Evolutionary conservation across 805 yeast genomes (phyloP), one percentile per base, ranked within the genome.

Genomic region (Kluyveromyces starmeri): DNA sequence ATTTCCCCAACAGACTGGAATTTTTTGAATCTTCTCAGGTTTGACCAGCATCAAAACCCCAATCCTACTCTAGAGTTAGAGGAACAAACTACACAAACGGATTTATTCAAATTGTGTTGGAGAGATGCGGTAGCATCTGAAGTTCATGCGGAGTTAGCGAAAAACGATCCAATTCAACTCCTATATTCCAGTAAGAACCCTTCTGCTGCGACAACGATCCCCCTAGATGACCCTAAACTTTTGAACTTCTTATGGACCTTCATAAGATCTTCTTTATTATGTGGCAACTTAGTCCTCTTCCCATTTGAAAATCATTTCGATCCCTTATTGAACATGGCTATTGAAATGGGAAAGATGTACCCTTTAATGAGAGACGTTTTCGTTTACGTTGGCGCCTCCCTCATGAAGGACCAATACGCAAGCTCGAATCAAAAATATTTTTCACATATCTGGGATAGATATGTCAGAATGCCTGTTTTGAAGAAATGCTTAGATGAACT

Each of bases 381-480:
- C 9, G 28, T 33, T 19, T 42, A 39, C 19, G 35, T 30, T 7
- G 28, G 28, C 10, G 35, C 45, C 2, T 15, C 27, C 4, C 32
- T 34, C 13, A 37, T 42, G 41, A 36, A 36, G 29, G 28, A 36
- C 23, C 14, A 27, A 4, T 39, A 42, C 21, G 19, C 28, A 9
- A 27, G 22, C 23, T 20, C 30, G 11, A 35, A 35, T 16, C 16
- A 25, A 9, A 14, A 26, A 3, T 26, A 29, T 14, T 24, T 36
- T 12, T 27, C 37, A 2, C 12, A 21, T 7, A 20, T 36, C 13
- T 42, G 45, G 45, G 43, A 42, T 37, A 38, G 37, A 7, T 34
- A 26, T 19, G 35, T 39, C 1, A 27, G 38, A 14, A 34, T 42
- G n/a, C 45, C 45, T 19, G 27, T 32, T 16, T 34, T 41, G 34